A percentile compares a stretch with the other conserved stretches of the same genome.
These are phyloP conservation scores for Didymella lethalis DNA, from an alignment of 2,329 filamentous ascomycete species.

Conservation along the genomic window DNA sequence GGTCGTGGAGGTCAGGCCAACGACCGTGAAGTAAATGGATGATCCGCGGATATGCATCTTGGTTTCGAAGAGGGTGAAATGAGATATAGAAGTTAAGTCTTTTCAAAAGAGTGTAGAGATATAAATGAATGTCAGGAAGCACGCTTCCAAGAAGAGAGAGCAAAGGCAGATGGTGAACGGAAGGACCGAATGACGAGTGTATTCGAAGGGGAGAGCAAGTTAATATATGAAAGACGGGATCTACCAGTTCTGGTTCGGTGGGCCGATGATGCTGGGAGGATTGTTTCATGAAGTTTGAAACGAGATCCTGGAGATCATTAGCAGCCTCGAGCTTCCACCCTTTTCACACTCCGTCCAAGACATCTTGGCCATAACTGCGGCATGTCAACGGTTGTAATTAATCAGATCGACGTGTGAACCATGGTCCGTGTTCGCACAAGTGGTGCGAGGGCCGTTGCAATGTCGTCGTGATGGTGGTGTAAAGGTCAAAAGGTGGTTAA, in stretches of 20 bases:
- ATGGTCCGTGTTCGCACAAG: background rate
- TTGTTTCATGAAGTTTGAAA: constrained; percentile 29
- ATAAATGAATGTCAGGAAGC: constrained; percentile 33
- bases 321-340: constrained; percentile 6
- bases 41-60: constrained; percentile 36
- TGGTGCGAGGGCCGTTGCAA: background rate
- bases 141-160: constrained; percentile 27
- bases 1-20: constrained; percentile 39
- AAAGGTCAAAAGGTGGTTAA: constrained; percentile 1
- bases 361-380: background rate
- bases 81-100: constrained; percentile 29
- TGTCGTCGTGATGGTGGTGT: background rate
- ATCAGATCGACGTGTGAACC: background rate
- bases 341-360: background rate
- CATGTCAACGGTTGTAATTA: background rate
- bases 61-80: background rate
- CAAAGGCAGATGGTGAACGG: constrained; percentile 15
- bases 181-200: constrained; percentile 18
- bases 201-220: background rate
- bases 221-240: constrained; percentile 17
- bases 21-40: constrained; percentile 38
- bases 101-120: constrained; percentile 23
- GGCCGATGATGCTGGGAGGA: constrained; percentile 15
- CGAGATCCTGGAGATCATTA: constrained; percentile 38
- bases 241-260: constrained; percentile 15